Evolutionary conservation across 2,329 filamentous ascomycete species (phyloP).

Genomic region (Trichophaea hybrida): DNA sequence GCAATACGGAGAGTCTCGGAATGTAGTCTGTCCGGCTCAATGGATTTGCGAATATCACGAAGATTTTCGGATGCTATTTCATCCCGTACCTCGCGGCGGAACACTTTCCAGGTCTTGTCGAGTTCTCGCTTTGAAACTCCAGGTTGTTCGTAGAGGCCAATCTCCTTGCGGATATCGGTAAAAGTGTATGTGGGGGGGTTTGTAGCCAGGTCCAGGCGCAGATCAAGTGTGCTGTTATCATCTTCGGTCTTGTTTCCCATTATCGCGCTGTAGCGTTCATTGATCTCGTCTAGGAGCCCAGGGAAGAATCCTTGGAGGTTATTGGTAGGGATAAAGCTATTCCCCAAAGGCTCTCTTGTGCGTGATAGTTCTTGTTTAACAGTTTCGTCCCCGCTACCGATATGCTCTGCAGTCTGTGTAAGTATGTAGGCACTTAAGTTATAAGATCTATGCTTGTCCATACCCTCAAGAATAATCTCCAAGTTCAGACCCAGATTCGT

Average conservation of each 20-base stretch:
- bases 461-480: not conserved
- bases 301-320: not conserved
- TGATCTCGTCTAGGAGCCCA: not conserved
- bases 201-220: not conserved
- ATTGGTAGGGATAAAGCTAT: not conserved
- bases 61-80: not conserved
- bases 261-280: not conserved
- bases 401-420: not conserved
- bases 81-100: not conserved
- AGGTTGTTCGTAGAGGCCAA: not conserved
- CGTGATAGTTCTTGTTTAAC: not conserved
- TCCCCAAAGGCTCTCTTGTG: not conserved
- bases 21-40: not conserved
- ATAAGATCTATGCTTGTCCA: not conserved
- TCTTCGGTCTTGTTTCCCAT: not conserved
- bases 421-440: not conserved
- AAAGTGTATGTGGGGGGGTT: not conserved
- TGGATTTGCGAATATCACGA: not conserved
- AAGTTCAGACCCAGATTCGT: not conserved
- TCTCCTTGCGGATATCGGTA: not conserved
- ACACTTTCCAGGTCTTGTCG: not conserved
- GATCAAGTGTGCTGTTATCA: not conserved
- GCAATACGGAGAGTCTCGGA: not conserved
- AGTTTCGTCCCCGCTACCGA: not conserved
- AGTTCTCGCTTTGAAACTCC: not conserved